Evolutionary conservation across 805 yeast species (phyloP), one percentile per base, ranked within the genome.

Genomic region (Ogataea methanolica): DNA sequence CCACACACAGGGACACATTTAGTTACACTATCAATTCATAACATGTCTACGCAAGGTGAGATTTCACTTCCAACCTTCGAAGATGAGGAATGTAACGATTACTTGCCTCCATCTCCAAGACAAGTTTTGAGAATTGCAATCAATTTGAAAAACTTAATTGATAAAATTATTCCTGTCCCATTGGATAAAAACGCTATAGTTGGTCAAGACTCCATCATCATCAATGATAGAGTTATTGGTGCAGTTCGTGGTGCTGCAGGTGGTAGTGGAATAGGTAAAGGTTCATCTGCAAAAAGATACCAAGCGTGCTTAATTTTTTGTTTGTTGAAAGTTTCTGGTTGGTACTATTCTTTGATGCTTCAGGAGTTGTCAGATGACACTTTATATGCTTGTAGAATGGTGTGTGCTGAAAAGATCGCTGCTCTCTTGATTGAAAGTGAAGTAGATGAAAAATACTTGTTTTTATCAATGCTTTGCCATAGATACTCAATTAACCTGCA

Each of bases 171-270:
- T 33, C 91, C 94, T 0, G 75, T 84, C 37, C 79, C 78, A n/a
- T 76, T 81, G 51, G 76, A 74, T 11, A 73, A 68, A 15, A 61
- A 67, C 5, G 71, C 71, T 3, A 75, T 88, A 40, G 67, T 78
- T 6, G 65, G 73, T 9, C 79, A 81, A 6, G 80, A 78, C 46
- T 80, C 88, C 0, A 74, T 81, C 1, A 73, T 86, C 36, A 64
- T 88, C 47, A 83, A 79, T 51, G 71, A 71, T 3, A 71, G 73
- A 16, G 86, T 86, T 2, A 62, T 85, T n/a, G 61, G 72, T 14
- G 71, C 88, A 49, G 85, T 82, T 2, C 72, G 77, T 46, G 75
- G 74, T 29, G 94, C 96, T 6, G 95, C 95, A 17, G 95, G 95
- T 9, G 96, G 96, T 19, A 71, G 72, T 42, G 88, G 88, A 5